phyloP scores from a whole-genome alignment of 2,329 filamentous ascomycete genomes.

The Xylaria sp. region DNA sequence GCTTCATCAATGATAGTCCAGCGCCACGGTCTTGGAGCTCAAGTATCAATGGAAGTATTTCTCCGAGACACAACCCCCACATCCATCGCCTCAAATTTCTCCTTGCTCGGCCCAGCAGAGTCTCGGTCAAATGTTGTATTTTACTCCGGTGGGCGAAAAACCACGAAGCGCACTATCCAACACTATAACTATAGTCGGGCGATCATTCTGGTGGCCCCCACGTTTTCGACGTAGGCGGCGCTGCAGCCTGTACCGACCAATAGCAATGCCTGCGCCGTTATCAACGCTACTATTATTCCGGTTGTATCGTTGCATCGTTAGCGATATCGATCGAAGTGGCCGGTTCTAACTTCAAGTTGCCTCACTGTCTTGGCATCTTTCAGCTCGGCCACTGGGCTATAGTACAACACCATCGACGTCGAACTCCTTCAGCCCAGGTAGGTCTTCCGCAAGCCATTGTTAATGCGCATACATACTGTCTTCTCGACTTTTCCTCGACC shows the following conservation, averaged over 20 bases:
- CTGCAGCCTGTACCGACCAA: background rate
- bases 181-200: background rate
- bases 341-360: no score
- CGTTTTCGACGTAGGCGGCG: background rate
- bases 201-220: background rate
- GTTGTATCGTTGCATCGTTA: background rate
- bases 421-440: background rate
- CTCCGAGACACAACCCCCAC: conserved; percentile 15
- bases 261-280: background rate
- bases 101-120: background rate
- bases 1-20: background rate
- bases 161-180: background rate
- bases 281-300: background rate
- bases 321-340: no score
- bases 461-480: background rate
- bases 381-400: background rate
- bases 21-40: background rate
- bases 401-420: background rate
- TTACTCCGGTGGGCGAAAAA: background rate
- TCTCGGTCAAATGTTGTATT: background rate
- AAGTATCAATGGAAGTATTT: conserved; percentile 14
- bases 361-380: background rate
- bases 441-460: background rate
- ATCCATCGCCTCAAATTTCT: conserved; percentile 8
- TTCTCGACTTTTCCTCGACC: background rate